A percentile compares a stretch with the other conserved stretches of the same genome.
These are phyloP conservation scores for Plasmodium cynomolgi DNA, from an alignment of 169 alveolate species.

Conservation along the genomic window DNA sequence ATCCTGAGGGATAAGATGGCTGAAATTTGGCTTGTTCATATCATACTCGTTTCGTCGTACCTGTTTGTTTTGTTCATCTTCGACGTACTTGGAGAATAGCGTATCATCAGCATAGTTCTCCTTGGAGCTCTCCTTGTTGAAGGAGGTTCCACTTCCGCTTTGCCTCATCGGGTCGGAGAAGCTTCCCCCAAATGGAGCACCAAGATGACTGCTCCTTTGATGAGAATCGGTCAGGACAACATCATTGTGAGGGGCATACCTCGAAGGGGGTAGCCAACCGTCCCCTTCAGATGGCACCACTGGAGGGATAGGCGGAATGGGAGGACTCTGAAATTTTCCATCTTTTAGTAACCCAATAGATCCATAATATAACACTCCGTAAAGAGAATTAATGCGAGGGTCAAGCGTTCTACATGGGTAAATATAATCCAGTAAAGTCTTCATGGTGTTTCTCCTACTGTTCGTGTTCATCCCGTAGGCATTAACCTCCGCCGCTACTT, in stretches of 20 bases:
- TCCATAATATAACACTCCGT: conserved; percentile 85
- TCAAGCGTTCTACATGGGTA: conserved; percentile 91
- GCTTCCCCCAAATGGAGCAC: neutral
- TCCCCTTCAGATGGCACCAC: conserved; percentile 54
- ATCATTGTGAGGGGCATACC: neutral
- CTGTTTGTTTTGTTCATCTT: conserved; percentile 7
- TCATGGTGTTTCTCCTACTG: conserved; percentile 78
- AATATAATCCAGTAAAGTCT: conserved; percentile 86
- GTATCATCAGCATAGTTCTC: neutral
- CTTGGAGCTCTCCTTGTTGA: neutral
- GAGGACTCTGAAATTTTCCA: conserved; percentile 50
- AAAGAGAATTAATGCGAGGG: conserved; percentile 85
- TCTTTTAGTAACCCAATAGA: conserved; percentile 63
- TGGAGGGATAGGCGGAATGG: conserved; percentile 73
- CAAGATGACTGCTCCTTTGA: neutral
- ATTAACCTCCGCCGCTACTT: conserved; percentile 80
- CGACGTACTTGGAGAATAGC: neutral
- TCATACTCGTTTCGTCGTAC: neutral
- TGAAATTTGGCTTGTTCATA: neutral
- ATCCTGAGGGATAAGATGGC: conserved; percentile 3
- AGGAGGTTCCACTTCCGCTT: neutral
- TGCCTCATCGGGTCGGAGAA: neutral
- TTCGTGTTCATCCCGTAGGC: conserved; percentile 16
- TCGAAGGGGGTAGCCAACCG: conserved; percentile 68
- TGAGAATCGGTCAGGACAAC: neutral